Base-by-base conservation (phyloP, 192 early-diverging fungal species). In the Irineochytrium annulatum region DNA sequence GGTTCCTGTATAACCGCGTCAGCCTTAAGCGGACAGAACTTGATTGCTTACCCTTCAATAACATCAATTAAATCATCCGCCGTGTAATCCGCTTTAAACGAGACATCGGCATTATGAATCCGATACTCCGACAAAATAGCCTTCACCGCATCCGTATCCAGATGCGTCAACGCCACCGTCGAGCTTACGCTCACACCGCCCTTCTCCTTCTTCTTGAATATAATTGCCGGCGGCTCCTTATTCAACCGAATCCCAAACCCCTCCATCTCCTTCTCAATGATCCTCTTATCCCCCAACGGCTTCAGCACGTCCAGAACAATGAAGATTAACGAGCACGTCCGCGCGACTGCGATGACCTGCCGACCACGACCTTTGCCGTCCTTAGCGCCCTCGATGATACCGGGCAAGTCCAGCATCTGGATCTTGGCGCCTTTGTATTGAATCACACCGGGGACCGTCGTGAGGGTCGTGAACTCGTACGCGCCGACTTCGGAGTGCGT, bases 391-490 rank as follows among this genome's bases (percentile, higher is more conserved):
- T 96, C 92, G 51, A 97, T 95, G 75, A 97, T 95, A 52, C 93
- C 93, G 1, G 93, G 93, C 69, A 98, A 81, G 90, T 98, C 96
- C 33, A 98, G 85, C 71, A 98, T 93, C 80, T 98, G 96, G 73
- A 98, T 84, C 73, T 98, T 97, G 3, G 96, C 96, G 52, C 94
- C 96, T 75, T 96, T 96, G 73, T 96, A 95, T 62, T 93, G 88
- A 55, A 84, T 82, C 22, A 95, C 85, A 69, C 95, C 95, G n/a
- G 95, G 95, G 17, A 98, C 93, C 6, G 94, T 97, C 17, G 95
- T 96, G 46, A 99, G 77, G n/a, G 96, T 99, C 52, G 96, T 99
- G 79, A 99, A 99, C 74, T 99, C 96, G 62, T 96, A 93, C 31
- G 89, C 91, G 65, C 89, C 93, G 26, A 94, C 92, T 80, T 95